Conservation (phyloP, 1,284 basidiomycete genomes). For the Papiliotrema laurentii region DNA sequence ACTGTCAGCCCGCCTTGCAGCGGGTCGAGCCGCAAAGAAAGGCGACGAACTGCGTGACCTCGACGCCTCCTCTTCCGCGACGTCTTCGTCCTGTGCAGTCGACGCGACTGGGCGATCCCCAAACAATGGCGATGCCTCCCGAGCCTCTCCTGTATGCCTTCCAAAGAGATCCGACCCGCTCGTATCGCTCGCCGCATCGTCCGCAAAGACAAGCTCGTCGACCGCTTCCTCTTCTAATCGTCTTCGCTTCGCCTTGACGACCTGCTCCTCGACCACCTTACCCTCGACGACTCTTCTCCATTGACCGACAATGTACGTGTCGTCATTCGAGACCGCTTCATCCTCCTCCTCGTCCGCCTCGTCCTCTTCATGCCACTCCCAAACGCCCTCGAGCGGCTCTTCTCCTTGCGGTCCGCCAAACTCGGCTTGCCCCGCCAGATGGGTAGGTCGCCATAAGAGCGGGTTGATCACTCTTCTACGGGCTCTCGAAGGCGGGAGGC, state of each 20-base stretch:
- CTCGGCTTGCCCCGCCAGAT: not conserved
- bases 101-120: conserved; percentile 2
- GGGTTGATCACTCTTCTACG: conserved; percentile 35
- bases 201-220: too few species aligned
- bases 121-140: conserved; percentile 21
- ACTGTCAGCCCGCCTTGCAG: too few species aligned
- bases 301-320: conserved; percentile 4
- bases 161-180: conserved; percentile 9
- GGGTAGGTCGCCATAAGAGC: conserved; percentile 12
- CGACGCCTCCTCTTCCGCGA: not conserved
- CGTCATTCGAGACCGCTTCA: conserved; percentile 5
- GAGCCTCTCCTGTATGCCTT: not conserved
- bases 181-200: not conserved
- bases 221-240: not conserved
- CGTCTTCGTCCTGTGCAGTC: not conserved
- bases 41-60: not conserved
- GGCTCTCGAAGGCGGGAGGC: conserved; percentile 16
- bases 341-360: conserved; percentile 1
- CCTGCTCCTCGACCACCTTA: conserved; percentile 15
- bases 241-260: conserved; percentile 20
- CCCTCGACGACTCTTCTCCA: conserved; percentile 12
- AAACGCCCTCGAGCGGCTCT: conserved; percentile 6
- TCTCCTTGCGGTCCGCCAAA: conserved; percentile 1
- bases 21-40: not conserved
- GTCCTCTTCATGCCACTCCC: conserved; percentile 2